Conservation (phyloP, 306 rosid genomes). For the Alnus rubra region DNA sequence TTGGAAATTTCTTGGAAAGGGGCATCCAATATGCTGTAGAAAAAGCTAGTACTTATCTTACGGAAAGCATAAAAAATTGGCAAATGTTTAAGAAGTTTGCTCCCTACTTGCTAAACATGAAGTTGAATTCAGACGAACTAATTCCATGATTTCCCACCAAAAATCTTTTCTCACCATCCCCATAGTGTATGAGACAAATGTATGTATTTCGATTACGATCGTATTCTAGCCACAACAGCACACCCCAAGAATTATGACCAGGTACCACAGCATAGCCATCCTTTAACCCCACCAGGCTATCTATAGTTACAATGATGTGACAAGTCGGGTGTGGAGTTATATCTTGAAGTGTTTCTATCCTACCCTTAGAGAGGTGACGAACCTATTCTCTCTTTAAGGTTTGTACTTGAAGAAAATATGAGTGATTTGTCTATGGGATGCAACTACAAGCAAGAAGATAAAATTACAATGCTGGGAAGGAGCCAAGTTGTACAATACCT, state of each 20-base stretch:
- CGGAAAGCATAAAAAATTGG: neutral
- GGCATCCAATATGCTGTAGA: neutral
- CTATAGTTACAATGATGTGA: neutral
- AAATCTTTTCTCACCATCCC: too few species aligned
- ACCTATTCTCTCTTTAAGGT: neutral
- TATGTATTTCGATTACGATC: too few species aligned
- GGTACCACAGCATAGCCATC: neutral
- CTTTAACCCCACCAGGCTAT: neutral
- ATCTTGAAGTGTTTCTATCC: neutral
- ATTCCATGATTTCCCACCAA: neutral
- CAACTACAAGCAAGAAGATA: neutral
- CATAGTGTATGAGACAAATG: too few species aligned
- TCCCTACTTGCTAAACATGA: neutral
- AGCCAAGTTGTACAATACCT: constrained; percentile 31
- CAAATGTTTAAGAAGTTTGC: neutral
- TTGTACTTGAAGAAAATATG: neutral
- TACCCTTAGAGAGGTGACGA: neutral
- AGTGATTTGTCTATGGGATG: neutral
- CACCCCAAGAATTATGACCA: neutral
- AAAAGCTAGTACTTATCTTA: neutral
- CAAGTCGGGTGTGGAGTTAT: neutral
- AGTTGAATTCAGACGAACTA: neutral
- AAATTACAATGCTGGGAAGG: neutral
- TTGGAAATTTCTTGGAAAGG: constrained; percentile 1
- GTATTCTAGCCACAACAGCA: neutral